phyloP scores from a whole-genome alignment of 202 grass and related monocot genomes.

The Setaria italica region DNA sequence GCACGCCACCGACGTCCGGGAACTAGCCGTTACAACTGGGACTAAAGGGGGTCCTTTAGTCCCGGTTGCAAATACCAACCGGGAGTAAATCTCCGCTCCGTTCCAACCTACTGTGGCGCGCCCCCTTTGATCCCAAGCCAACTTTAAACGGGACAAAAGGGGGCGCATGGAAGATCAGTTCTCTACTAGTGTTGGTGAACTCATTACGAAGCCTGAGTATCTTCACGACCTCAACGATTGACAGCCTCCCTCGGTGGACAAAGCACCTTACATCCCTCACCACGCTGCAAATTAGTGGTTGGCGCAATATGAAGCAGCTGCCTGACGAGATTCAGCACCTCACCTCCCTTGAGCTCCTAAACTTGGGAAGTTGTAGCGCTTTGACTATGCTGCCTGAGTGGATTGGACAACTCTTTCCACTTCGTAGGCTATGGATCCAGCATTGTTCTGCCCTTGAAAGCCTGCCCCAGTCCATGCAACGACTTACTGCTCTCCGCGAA shows the following conservation, averaged over 20 bases:
- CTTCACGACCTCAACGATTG: not conserved
- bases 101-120: no score
- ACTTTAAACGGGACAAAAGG: no score
- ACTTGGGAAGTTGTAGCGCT: not conserved
- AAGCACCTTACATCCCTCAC: not conserved
- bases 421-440: not conserved
- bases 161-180: no score
- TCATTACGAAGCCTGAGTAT: not conserved
- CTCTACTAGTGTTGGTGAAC: no score
- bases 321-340: conserved; percentile 16
- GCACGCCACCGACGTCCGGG: no score
- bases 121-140: no score
- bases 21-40: no score
- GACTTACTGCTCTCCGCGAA: not conserved
- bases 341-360: not conserved
- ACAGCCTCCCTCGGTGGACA: not conserved
- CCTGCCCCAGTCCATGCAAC: conserved; percentile 6
- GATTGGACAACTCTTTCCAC: not conserved
- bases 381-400: not conserved
- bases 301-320: not conserved
- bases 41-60: no score
- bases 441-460: not conserved
- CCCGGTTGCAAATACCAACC: no score
- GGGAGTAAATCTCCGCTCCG: no score
- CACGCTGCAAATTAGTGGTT: not conserved